phyloP scores from a whole-genome alignment of 2,329 filamentous ascomycete genomes.

The Bimuria novae-zelandiae region DNA sequence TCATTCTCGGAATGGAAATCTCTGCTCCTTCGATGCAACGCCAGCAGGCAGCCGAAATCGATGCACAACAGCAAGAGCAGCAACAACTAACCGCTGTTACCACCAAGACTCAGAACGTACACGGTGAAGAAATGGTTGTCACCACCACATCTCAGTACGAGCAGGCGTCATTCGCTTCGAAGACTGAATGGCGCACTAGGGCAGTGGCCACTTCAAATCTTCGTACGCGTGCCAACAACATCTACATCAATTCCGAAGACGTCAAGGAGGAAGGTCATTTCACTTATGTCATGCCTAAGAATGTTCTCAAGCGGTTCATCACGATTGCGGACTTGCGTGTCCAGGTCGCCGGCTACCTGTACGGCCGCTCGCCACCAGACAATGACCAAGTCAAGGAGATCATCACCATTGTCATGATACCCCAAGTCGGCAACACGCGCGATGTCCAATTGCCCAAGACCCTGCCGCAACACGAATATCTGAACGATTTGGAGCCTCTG shows the following conservation, averaged over 20 bases:
- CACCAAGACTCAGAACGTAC: slow-evolving; percentile 96
- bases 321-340: slow-evolving; percentile 95
- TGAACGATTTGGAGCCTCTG: slow-evolving; percentile 83
- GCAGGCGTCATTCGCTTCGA: slow-evolving; percentile 95
- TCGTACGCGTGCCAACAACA: slow-evolving; percentile 92
- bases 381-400: slow-evolving; percentile 98
- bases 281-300: slow-evolving; percentile 99
- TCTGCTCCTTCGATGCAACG: slow-evolving; percentile 97
- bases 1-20: slow-evolving; percentile 99
- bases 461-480: slow-evolving; percentile 88
- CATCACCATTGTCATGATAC: slow-evolving; percentile 94
- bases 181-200: slow-evolving; percentile 97
- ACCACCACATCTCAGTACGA: slow-evolving; percentile 98
- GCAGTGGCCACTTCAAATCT: slow-evolving; percentile 97
- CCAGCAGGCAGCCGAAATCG: slow-evolving; percentile 97
- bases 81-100: slow-evolving; percentile 95
- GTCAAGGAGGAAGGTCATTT: slow-evolving; percentile 84
- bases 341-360: slow-evolving; percentile 94
- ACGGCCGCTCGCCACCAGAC: slow-evolving; percentile 88
- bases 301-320: slow-evolving; percentile 97
- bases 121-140: slow-evolving; percentile 96
- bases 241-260: slow-evolving; percentile 96
- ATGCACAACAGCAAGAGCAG: slow-evolving; percentile 98
- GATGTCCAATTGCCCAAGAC: slow-evolving; percentile 90
- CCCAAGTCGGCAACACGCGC: slow-evolving; percentile 90